These are phyloP conservation scores for Aspergillus pseudoterreus DNA, from an alignment of 2,329 filamentous ascomycete species.

Conservation along the genomic window DNA sequence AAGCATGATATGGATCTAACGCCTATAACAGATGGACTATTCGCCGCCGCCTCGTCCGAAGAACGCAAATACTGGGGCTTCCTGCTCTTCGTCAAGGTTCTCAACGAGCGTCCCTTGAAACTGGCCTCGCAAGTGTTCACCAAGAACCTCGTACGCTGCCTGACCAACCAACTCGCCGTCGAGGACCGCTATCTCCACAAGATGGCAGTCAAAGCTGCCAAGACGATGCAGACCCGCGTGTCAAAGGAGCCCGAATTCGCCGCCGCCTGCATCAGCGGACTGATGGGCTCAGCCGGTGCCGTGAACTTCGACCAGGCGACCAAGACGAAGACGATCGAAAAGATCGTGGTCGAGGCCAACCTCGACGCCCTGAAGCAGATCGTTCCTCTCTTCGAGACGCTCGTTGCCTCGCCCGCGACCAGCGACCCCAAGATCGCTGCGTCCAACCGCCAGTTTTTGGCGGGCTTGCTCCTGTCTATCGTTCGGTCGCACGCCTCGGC, in stretches of 20 bases:
- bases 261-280: slow-evolving; percentile 57
- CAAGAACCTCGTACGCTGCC: slow-evolving; percentile 73
- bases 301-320: slow-evolving; percentile 84
- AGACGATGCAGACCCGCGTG: slow-evolving; percentile 63
- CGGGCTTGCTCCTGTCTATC: slow-evolving; percentile 51
- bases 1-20: slow-evolving; percentile 11
- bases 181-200: slow-evolving; percentile 76
- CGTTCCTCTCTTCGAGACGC: slow-evolving; percentile 48
- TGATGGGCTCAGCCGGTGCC: slow-evolving; percentile 67
- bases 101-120: slow-evolving; percentile 51
- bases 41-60: slow-evolving; percentile 75
- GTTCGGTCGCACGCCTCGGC: slow-evolving; percentile 40
- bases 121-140: slow-evolving; percentile 66
- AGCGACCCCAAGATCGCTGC: slow-evolving; percentile 45
- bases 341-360: slow-evolving; percentile 61
- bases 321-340: slow-evolving; percentile 79
- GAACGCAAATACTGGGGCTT: slow-evolving; percentile 92
- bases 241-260: slow-evolving; percentile 60
- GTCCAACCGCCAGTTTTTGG: slow-evolving; percentile 46
- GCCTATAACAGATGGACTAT: slow-evolving; percentile 65
- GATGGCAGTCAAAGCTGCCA: slow-evolving; percentile 72
- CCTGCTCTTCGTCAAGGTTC: slow-evolving; percentile 74
- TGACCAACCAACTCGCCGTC: slow-evolving; percentile 78
- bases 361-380: slow-evolving; percentile 49
- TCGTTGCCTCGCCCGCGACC: slow-evolving; percentile 46